Evolutionary conservation across 371 early-diverging fungal genomes (phyloP).

Genomic region (Mortierella sp.): DNA sequence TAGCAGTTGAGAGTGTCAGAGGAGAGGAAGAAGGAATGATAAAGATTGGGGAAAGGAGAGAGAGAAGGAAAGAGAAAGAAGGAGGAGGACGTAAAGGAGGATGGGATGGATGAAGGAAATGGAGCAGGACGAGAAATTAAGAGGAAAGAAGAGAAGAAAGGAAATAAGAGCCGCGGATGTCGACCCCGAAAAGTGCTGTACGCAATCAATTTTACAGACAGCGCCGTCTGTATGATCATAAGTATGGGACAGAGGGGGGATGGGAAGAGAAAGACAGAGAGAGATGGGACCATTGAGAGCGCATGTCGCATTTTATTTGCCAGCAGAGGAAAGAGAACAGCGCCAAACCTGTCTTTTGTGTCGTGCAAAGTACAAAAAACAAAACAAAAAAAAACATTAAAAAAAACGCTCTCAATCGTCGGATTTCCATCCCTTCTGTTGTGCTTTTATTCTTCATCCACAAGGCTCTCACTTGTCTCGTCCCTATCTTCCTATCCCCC

Average conservation of each 20-base stretch:
- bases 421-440: background rate
- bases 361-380: background rate
- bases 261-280: background rate
- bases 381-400: background rate
- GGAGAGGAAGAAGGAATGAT: background rate
- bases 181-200: too few relatives aligned
- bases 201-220: background rate
- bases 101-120: background rate
- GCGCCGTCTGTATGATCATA: background rate
- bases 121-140: background rate
- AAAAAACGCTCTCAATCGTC: background rate
- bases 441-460: background rate
- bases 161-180: background rate
- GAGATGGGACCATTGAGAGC: background rate
- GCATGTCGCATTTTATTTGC: slow-evolving; percentile 2
- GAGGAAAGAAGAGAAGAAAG: background rate
- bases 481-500: background rate
- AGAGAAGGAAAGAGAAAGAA: background rate
- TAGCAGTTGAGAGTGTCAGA: background rate
- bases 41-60: background rate
- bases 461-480: slow-evolving; percentile 1
- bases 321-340: too few relatives aligned
- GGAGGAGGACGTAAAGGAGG: background rate
- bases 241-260: background rate
- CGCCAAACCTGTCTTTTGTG: background rate